These are phyloP conservation scores for Hypoxylon rubiginosum DNA, from an alignment of 2,329 filamentous ascomycete genomes.

Conservation along the genomic window DNA sequence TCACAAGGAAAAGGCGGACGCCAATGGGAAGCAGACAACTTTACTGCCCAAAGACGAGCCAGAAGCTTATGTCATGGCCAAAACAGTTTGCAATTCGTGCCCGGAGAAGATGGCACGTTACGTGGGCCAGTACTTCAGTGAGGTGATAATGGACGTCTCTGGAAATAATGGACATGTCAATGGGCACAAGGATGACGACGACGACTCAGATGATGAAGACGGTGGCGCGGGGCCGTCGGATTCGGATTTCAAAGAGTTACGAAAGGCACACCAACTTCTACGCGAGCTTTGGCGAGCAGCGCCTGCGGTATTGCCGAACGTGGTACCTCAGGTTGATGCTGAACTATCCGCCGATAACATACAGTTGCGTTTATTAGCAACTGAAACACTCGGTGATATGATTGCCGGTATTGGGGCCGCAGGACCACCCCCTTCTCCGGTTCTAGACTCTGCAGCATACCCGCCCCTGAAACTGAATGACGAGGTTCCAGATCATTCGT, in stretches of 20 bases:
- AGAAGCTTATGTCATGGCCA: constrained; percentile 95
- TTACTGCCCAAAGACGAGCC: constrained; percentile 89
- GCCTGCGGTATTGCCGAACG: constrained; percentile 88
- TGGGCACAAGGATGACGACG: constrained; percentile 69
- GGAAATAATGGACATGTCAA: constrained; percentile 68
- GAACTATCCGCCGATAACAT: constrained; percentile 92
- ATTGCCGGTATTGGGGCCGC: constrained; percentile 93
- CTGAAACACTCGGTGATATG: constrained; percentile 95
- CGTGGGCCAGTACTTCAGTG: constrained; percentile 96
- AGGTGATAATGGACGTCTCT: constrained; percentile 92
- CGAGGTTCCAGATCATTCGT: constrained; percentile 64
- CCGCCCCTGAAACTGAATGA: constrained; percentile 79
- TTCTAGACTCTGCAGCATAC: constrained; percentile 85
- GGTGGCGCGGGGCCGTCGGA: constrained; percentile 75
- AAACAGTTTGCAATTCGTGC: constrained; percentile 89
- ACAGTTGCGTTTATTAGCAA: constrained; percentile 86
- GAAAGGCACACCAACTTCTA: constrained; percentile 89
- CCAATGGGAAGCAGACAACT: constrained; percentile 84
- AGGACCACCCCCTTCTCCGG: constrained; percentile 79
- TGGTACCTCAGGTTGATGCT: constrained; percentile 92
- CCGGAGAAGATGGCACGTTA: constrained; percentile 95
- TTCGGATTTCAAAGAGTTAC: constrained; percentile 86
- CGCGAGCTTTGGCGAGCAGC: constrained; percentile 95
- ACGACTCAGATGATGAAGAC: constrained; percentile 75
- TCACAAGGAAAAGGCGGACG: constrained; percentile 69